phyloP scores from a whole-genome alignment of 2,329 filamentous ascomycete genomes.

The Phialophora macrospora region DNA sequence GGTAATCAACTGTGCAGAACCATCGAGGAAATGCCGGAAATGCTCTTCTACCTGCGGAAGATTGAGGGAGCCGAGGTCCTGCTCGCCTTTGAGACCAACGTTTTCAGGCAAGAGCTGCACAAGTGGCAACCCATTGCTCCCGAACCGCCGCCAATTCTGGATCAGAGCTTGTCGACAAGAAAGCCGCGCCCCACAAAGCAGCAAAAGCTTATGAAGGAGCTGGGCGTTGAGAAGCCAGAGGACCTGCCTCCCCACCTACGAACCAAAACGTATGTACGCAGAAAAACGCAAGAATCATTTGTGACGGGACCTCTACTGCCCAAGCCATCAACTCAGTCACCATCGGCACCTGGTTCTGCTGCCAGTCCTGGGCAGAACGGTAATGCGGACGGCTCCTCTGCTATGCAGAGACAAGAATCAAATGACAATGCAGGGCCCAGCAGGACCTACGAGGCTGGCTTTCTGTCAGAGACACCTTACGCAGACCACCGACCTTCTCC shows the following conservation, averaged over 20 bases:
- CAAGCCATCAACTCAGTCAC: constrained; percentile 38
- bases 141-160: constrained; percentile 80
- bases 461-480: constrained; percentile 30
- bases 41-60: constrained; percentile 94
- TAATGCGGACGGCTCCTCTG: constrained; percentile 39
- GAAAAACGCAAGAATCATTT: constrained; percentile 60
- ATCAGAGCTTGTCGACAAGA: constrained; percentile 86
- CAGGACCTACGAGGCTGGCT: constrained; percentile 27
- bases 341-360: constrained; percentile 36
- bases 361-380: constrained; percentile 42
- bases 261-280: constrained; percentile 78
- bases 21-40: constrained; percentile 82
- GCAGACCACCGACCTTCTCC: constrained; percentile 38
- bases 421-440: constrained; percentile 43
- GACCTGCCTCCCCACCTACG: constrained; percentile 83
- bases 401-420: constrained; percentile 42
- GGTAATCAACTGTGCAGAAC: constrained; percentile 70
- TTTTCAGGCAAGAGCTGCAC: constrained; percentile 92
- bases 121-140: constrained; percentile 92
- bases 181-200: constrained; percentile 97
- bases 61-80: constrained; percentile 96
- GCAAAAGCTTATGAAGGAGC: constrained; percentile 88
- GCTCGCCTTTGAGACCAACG: constrained; percentile 92
- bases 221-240: constrained; percentile 87
- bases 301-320: constrained; percentile 34